Conservation (phyloP, 2,329 filamentous ascomycete genomes). For the Penicillium concentricum region DNA sequence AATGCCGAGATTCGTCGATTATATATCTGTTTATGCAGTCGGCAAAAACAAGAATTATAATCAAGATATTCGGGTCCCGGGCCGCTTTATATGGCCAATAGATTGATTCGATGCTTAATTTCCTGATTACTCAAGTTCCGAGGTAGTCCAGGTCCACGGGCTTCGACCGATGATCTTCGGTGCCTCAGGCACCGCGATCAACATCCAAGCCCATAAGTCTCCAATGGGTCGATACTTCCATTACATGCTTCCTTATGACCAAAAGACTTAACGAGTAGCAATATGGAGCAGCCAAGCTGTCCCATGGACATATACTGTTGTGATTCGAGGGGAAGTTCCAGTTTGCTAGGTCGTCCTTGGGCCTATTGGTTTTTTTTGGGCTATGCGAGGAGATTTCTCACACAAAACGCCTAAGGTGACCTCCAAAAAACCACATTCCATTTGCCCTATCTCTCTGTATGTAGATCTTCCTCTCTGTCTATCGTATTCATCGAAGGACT, state of each 20-base stretch:
- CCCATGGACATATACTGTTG: background rate
- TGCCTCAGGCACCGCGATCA: background rate
- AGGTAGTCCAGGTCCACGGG: constrained; percentile 6
- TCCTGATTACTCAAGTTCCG: constrained; percentile 26
- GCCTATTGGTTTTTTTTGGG: background rate
- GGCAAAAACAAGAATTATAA: background rate
- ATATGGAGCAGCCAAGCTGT: background rate
- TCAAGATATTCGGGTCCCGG: background rate
- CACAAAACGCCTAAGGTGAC: fast-evolving
- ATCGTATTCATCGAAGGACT: background rate
- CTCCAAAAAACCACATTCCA: background rate
- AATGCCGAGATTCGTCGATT: background rate
- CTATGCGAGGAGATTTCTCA: too few relatives aligned
- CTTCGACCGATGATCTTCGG: background rate
- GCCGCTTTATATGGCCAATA: background rate
- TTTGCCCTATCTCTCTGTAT: background rate
- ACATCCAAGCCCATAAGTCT: background rate
- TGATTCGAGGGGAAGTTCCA: background rate
- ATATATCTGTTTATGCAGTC: background rate
- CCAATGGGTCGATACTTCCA: background rate
- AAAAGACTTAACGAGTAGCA: too few relatives aligned
- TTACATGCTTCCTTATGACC: background rate
- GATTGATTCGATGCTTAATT: constrained; percentile 9
- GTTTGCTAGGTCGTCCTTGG: background rate
- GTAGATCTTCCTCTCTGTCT: background rate